Base-by-base conservation (phyloP, 805 yeast species). In the Helenozyma rhizophorensis region DNA sequence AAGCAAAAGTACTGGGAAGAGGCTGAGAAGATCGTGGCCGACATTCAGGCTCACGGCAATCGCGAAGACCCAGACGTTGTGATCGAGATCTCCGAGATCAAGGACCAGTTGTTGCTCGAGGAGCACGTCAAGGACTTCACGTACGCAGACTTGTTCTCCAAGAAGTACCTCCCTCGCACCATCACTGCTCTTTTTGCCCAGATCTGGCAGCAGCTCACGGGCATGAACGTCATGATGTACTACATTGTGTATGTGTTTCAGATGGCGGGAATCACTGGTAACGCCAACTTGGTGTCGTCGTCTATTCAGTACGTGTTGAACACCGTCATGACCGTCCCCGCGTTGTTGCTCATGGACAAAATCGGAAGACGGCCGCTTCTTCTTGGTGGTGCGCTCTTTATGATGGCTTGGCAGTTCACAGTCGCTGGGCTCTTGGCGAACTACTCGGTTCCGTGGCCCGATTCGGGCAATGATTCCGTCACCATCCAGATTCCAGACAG, bases 201-300 rank as follows among this genome's bases (percentile, higher is more conserved):
- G 55, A 63, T 75, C 47, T 76, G 78, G 76, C 78, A 73, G 52
- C 83, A 78, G 51, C 58, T 77, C 47, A 72, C 80, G 16, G 85
- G 85, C 45, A 73, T 76, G 72, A 79, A 79, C 49, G 80, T 76
- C 41, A 70, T 78, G 69, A 76, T 79, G 76, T 79, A 80, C 68
- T 79, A 78, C 50, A 74, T 79, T 40, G 81, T 78, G 28, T 70
- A 75, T 51, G 69, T 80, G 43, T 78, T 81, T 65, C 61, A 70
- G 36, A 76, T 78, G 79, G 81, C 81, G 23, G 84, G 84, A 32
- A 64, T 69, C 57, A 37, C 44, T 11, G 75, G 76, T 31, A 61
- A 71, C 46, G 59, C 75, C 15, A 66, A 62, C 44, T 63, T 75
- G 45, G 68, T 77, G 37, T 63, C 83, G 6, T 72, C 80, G 25